phyloP scores from a whole-genome alignment of 225 moss, liverwort and hornwort species.

The Polytrichum formosum region DNA sequence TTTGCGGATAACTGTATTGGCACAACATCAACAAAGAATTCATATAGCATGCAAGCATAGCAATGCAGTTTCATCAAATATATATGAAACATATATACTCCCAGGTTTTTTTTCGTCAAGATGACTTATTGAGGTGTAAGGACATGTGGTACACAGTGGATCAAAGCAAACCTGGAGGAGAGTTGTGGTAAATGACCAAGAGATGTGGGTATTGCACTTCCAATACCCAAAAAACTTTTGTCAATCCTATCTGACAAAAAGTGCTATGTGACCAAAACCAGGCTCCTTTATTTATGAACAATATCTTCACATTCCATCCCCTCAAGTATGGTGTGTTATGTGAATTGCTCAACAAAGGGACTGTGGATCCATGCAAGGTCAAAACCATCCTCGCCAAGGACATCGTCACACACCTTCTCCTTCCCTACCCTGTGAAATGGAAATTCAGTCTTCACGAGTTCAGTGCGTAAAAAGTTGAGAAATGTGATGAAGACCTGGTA shows the following conservation, averaged over 20 bases:
- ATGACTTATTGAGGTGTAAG: no score
- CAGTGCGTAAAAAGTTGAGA: slow-evolving; percentile 35
- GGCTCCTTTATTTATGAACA: slow-evolving; percentile 9
- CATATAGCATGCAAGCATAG: no score
- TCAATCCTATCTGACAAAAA: neutral
- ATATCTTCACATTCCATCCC: slow-evolving; percentile 1
- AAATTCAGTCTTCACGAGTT: slow-evolving; percentile 29
- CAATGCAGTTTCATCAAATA: no score
- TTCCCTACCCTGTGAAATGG: slow-evolving; percentile 31
- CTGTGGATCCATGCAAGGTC: slow-evolving; percentile 40
- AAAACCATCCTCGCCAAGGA: slow-evolving; percentile 39
- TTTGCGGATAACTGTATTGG: no score
- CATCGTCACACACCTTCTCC: slow-evolving; percentile 29
- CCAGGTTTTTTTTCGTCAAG: no score
- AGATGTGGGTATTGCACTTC: slow-evolving; percentile 9
- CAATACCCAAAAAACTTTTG: neutral
- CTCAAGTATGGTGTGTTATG: slow-evolving; percentile 15
- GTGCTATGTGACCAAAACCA: neutral
- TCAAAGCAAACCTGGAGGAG: slow-evolving; percentile 5
- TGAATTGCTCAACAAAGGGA: slow-evolving; percentile 27
- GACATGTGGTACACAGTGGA: no score
- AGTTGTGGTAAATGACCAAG: slow-evolving; percentile 6
- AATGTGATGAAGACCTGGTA: slow-evolving; percentile 46
- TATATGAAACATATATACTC: no score
- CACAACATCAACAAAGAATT: no score